Evolutionary conservation across 441 rosid species (phyloP), one percentile per base, ranked within the genome.

Genomic region (Eruca vesicaria): DNA sequence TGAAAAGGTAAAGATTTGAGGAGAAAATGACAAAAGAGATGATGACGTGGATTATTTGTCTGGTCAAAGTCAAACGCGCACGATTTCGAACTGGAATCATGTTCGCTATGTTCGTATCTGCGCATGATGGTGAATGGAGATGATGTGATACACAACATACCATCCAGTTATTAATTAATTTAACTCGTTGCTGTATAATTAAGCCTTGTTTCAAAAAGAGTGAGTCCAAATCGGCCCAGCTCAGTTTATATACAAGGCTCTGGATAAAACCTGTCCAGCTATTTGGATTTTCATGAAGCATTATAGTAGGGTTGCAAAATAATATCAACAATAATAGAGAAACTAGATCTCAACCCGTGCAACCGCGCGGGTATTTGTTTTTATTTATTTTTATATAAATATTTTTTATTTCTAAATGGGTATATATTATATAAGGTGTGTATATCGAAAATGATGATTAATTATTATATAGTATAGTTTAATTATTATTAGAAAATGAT

Each of bases 31-130:
- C 81, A 78, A 78, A 55, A 11, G 4, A 26, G 7, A 38, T 62
- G 81, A 20, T 78, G 81, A 72, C 81, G 77, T 78, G 77, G 77
- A 72, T 7, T 15, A 53, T 53, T 61, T 19, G 15, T 15, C 41
- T 72, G 38, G 81, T 78, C 81, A 78, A 78, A 78, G 81, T 78
- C 81, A 72, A 72, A 78, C 72, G 26, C 77, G 81, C 81, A 78
- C 81, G 81, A 56, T 36, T 71, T 66, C 72, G 16, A 36, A 36
- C 7, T 23, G 16, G 71, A 76, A 76, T 63, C 26, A 45, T 76
- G 75, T 50, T 16, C 5, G 11, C 4, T 50, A 50, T 50, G 55
- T 50, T 7, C 2, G 14, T 32, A 32, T 32, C 50, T 5, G 14
- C 5, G 14, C 5, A 14, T 36, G 43, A 68, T 68, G 67, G 14